phyloP scores from a whole-genome alignment of 2,329 filamentous ascomycete genomes.

The Penicillium sp. region DNA sequence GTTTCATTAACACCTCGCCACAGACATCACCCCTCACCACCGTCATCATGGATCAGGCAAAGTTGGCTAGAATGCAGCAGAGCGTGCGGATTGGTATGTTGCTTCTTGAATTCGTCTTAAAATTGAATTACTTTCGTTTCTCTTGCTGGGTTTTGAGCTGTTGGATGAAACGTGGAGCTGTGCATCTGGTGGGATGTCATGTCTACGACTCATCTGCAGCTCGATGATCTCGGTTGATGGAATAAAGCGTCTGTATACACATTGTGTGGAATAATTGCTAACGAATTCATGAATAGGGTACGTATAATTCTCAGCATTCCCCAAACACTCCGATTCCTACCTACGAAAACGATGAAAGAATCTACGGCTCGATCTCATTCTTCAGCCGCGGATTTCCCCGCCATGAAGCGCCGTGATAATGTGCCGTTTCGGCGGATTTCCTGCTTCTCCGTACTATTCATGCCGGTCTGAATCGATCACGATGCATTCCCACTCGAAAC shows the following conservation, averaged over 20 bases:
- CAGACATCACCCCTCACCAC: slow-evolving; percentile 23
- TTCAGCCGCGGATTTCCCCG: too few species aligned
- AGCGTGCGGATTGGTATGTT: slow-evolving; percentile 66
- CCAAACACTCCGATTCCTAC: slow-evolving; percentile 2
- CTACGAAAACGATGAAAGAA: not conserved
- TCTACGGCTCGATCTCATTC: not conserved
- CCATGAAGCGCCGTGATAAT: too few species aligned
- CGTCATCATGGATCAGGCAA: slow-evolving; percentile 59
- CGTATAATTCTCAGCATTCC: slow-evolving; percentile 14
- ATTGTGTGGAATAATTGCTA: slow-evolving; percentile 13
- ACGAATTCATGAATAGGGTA: slow-evolving; percentile 23
- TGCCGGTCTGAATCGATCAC: not conserved
- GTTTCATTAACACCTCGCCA: slow-evolving; percentile 14
- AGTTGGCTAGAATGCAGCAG: slow-evolving; percentile 61
- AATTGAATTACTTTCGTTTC: too few species aligned
- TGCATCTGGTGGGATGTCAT: too few species aligned
- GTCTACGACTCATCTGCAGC: too few species aligned
- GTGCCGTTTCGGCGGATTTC: too few species aligned
- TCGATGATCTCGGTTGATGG: not conserved
- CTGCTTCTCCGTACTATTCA: too few species aligned
- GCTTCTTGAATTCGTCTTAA: too few species aligned
- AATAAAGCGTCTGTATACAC: too few species aligned
- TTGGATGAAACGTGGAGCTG: too few species aligned
- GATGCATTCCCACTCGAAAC: not conserved
- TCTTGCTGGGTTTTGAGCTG: too few species aligned